Conservation (phyloP, 2,329 filamentous ascomycete species). For the Aspergillus sojae region DNA sequence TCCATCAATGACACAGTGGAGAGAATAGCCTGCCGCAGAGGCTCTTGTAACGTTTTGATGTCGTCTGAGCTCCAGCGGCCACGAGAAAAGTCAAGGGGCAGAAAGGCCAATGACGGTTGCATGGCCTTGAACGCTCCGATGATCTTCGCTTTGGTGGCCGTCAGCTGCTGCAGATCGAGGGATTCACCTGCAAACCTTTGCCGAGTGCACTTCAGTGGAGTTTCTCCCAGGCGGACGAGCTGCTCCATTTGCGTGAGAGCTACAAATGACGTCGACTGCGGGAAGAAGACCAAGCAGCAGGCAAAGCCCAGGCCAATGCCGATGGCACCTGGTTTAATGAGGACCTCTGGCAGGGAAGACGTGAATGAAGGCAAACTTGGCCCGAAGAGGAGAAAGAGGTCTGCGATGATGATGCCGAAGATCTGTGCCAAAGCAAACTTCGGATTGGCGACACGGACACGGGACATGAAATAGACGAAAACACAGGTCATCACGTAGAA, state of each 20-base stretch:
- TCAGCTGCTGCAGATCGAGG: constrained; percentile 24
- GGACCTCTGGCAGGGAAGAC: constrained; percentile 38
- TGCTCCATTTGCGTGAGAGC: constrained; percentile 39
- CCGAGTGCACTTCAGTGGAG: constrained; percentile 33
- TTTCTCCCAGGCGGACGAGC: constrained; percentile 30
- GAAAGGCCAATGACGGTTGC: constrained; percentile 45
- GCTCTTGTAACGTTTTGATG: constrained; percentile 40
- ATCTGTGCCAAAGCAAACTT: constrained; percentile 52
- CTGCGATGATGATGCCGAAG: constrained; percentile 51
- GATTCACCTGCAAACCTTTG: constrained; percentile 20
- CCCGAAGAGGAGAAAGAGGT: constrained; percentile 49
- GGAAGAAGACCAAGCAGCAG: constrained; percentile 51
- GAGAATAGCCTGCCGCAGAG: constrained; percentile 39
- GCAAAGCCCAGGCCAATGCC: constrained; percentile 49
- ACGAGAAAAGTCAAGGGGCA: constrained; percentile 51
- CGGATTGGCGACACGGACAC: constrained; percentile 48
- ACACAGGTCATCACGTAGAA: constrained; percentile 43
- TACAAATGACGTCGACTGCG: constrained; percentile 51
- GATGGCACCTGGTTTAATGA: constrained; percentile 51
- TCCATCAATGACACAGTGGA: constrained; percentile 43
- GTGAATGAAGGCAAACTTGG: constrained; percentile 46
- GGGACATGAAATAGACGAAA: constrained; percentile 50
- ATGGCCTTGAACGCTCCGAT: constrained; percentile 43
- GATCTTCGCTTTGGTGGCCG: constrained; percentile 33
- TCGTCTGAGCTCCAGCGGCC: constrained; percentile 51